These are phyloP conservation scores for Staphylotrichum tortipilum DNA, from an alignment of 495 filamentous ascomycete genomes.

Conservation along the genomic window DNA sequence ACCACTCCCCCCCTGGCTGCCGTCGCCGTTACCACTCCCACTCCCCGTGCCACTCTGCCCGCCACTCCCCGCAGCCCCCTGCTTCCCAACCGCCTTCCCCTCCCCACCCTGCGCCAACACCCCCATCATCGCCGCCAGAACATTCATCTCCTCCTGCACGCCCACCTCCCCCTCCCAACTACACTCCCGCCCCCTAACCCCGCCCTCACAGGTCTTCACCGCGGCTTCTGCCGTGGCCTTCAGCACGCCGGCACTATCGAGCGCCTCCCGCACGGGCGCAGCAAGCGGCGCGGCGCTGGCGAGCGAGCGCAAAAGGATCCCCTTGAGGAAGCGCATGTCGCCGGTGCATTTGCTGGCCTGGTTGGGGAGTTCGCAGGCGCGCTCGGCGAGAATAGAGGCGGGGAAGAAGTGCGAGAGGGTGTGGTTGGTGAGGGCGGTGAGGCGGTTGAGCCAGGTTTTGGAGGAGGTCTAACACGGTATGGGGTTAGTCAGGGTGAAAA, in stretches of 20 bases:
- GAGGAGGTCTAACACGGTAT: constrained; percentile 14
- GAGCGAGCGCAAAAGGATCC: constrained; percentile 69
- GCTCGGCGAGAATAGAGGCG: constrained; percentile 53
- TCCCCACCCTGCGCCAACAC: neutral
- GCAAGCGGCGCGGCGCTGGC: constrained; percentile 56
- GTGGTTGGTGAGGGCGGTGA: constrained; percentile 49
- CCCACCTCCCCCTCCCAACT: constrained; percentile 17
- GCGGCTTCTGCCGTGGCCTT: constrained; percentile 56
- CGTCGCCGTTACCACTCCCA: neutral
- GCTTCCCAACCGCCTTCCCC: neutral
- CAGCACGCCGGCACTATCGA: constrained; percentile 56
- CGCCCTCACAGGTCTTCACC: constrained; percentile 57
- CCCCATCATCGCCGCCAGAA: neutral
- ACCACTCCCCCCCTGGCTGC: neutral
- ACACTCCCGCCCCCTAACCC: constrained; percentile 44
- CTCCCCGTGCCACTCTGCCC: neutral
- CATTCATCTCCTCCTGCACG: neutral
- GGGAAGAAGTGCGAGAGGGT: constrained; percentile 48
- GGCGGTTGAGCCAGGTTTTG: constrained; percentile 46
- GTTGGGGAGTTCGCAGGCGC: constrained; percentile 51
- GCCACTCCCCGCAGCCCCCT: neutral
- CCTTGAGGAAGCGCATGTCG: constrained; percentile 71
- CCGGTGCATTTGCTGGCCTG: constrained; percentile 47
- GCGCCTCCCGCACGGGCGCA: constrained; percentile 49
- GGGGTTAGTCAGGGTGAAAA: too few relatives aligned